Evolutionary conservation across 2,329 filamentous ascomycete genomes (phyloP).

Genomic region (Saccharata proteae): DNA sequence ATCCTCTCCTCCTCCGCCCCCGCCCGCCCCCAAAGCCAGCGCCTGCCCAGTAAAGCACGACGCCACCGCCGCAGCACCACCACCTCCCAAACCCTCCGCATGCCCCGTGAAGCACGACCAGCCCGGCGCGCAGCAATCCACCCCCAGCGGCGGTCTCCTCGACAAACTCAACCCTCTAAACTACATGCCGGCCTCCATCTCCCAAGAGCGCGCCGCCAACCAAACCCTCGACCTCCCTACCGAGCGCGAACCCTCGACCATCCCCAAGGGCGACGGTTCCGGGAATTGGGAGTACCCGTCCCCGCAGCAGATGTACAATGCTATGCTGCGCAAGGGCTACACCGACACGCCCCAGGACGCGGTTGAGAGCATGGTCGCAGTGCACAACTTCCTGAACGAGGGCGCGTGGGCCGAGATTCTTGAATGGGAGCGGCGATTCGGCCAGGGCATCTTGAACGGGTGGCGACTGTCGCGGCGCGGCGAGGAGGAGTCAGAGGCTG

Average conservation of each 20-base stretch:
- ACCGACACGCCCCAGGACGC: constrained; percentile 87
- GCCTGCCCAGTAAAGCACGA: constrained; percentile 41
- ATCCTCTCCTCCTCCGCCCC: constrained; percentile 17
- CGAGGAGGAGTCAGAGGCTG: constrained; percentile 48
- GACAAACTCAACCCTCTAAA: constrained; percentile 72
- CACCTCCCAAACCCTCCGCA: constrained; percentile 10
- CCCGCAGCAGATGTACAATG: constrained; percentile 99
- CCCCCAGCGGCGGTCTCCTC: constrained; percentile 36
- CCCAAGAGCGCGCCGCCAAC: constrained; percentile 62
- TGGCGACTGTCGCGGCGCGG: constrained; percentile 65
- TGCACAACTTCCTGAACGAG: constrained; percentile 97
- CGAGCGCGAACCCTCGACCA: constrained; percentile 72
- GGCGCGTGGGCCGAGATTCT: constrained; percentile 94
- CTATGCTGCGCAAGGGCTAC: constrained; percentile 89
- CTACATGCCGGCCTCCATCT: constrained; percentile 86
- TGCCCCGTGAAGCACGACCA: constrained; percentile 1
- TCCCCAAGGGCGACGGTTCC: constrained; percentile 66
- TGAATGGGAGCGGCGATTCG: constrained; percentile 83
- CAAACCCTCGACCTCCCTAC: constrained; percentile 68
- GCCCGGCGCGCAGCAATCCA: constrained; percentile 28
- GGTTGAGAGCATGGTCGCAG: constrained; percentile 91
- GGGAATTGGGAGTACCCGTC: constrained; percentile 96
- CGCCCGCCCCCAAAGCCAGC: constrained; percentile 28
- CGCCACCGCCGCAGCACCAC: constrained; percentile 16
- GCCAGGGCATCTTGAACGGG: constrained; percentile 56